Percentiles rank a stretch among this genome's conserved stretches.
Conservation (phyloP, 2,329 filamentous ascomycete species). For the Aspergillus eucalypticola region DNA sequence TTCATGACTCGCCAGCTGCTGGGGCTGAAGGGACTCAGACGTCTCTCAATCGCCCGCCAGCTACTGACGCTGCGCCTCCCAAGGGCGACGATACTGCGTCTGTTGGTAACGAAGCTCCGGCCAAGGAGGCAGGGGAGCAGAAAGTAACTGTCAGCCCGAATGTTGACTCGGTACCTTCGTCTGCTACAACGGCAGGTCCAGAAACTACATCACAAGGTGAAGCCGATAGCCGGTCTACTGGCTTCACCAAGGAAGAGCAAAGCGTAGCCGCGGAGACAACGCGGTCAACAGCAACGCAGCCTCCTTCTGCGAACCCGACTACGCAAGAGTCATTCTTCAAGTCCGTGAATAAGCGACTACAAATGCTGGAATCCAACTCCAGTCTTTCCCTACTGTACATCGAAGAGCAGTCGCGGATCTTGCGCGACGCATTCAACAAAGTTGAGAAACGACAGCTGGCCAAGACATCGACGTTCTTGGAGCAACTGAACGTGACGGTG, state of each 20-base stretch:
- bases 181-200: constrained; percentile 16
- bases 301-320: constrained; percentile 66
- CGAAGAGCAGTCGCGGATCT: constrained; percentile 87
- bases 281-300: constrained; percentile 47
- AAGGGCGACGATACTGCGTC: constrained; percentile 1
- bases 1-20: constrained; percentile 18
- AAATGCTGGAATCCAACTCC: constrained; percentile 87
- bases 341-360: constrained; percentile 87
- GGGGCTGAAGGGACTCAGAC: constrained; percentile 18
- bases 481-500: constrained; percentile 83
- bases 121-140: constrained; percentile 20
- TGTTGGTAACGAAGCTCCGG: not conserved
- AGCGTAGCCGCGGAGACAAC: constrained; percentile 29
- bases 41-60: constrained; percentile 19
- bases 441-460: constrained; percentile 83
- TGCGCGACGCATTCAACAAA: constrained; percentile 82
- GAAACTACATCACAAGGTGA: constrained; percentile 27
- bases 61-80: constrained; percentile 7
- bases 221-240: constrained; percentile 23
- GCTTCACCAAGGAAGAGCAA: constrained; percentile 34
- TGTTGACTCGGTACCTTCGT: constrained; percentile 16
- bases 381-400: constrained; percentile 94
- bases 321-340: constrained; percentile 99
- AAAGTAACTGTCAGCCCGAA: constrained; percentile 23
- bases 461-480: constrained; percentile 80